Percentiles rank a stretch among this genome's conserved stretches.
These are phyloP conservation scores for Triglochin maritima DNA, from an alignment of 106 monocot genomes.

Conservation along the genomic window DNA sequence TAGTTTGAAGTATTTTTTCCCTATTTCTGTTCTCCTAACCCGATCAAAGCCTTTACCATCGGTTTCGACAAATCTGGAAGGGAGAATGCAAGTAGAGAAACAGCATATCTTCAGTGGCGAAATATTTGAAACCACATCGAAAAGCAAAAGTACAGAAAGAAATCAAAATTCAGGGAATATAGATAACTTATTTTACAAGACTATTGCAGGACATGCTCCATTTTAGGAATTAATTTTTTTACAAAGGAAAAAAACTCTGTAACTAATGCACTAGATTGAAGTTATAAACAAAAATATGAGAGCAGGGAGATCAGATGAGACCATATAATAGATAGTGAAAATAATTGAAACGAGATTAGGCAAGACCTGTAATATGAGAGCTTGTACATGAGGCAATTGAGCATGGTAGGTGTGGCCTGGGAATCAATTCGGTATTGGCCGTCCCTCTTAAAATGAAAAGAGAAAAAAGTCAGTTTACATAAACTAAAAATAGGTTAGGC, in stretches of 20 bases:
- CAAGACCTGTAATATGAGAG: slow-evolving; percentile 89
- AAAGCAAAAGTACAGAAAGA: neutral
- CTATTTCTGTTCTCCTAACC: slow-evolving; percentile 95
- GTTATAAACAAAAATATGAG: neutral
- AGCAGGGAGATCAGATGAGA: neutral
- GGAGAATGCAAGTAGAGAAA: neutral
- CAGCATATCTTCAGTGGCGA: too few relatives aligned
- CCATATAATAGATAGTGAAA: neutral
- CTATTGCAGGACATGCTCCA: too few relatives aligned
- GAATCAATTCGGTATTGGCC: slow-evolving; percentile 91
- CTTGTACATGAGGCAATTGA: slow-evolving; percentile 99
- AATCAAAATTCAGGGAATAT: neutral
- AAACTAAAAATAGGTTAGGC: neutral
- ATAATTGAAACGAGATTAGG: neutral
- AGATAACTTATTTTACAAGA: too few relatives aligned
- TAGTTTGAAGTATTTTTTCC: slow-evolving; percentile 94
- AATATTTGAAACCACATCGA: too few relatives aligned
- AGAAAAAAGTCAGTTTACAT: neutral
- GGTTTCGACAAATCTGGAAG: slow-evolving; percentile 77
- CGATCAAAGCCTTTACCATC: slow-evolving; percentile 96
- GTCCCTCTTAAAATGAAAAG: slow-evolving; percentile 48
- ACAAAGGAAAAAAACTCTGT: too few relatives aligned
- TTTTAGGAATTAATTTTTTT: too few relatives aligned
- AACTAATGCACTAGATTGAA: too few relatives aligned
- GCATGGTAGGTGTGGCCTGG: slow-evolving; percentile 90